phyloP scores from a whole-genome alignment of 495 filamentous ascomycete genomes.

The Penicillium goetzii region DNA sequence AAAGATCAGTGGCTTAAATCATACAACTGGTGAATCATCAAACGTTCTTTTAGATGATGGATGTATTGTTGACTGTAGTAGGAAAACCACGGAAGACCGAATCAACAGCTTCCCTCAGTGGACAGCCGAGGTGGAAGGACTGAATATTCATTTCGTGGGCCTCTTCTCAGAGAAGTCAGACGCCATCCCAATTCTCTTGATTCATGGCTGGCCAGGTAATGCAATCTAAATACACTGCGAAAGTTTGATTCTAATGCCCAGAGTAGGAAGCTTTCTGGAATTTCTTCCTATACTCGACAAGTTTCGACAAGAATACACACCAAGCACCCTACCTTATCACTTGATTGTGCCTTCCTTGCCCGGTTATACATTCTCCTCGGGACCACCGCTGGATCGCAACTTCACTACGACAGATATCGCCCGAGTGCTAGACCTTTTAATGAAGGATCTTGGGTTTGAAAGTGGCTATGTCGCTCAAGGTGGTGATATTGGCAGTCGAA shows the following conservation, averaged over 20 bases:
- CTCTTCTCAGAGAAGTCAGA: constrained; percentile 61
- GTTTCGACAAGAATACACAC: constrained; percentile 55
- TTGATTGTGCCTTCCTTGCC: constrained; percentile 68
- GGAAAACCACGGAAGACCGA: constrained; percentile 55
- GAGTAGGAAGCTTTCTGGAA: constrained; percentile 58
- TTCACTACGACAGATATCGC: constrained; percentile 47
- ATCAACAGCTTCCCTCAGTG: constrained; percentile 71
- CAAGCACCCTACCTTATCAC: constrained; percentile 63
- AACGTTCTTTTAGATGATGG: background rate
- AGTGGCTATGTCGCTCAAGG: constrained; percentile 67
- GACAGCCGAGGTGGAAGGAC: constrained; percentile 51
- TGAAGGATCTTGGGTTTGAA: constrained; percentile 62
- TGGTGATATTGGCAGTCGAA: constrained; percentile 64
- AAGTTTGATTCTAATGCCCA: background rate
- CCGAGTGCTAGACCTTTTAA: constrained; percentile 58
- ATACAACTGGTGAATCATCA: constrained; percentile 47
- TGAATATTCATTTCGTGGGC: constrained; percentile 63
- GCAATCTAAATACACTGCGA: background rate
- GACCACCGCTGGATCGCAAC: constrained; percentile 53
- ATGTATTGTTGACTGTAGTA: constrained; percentile 16
- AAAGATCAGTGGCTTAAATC: constrained; percentile 54
- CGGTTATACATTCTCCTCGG: constrained; percentile 63
- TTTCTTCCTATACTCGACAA: constrained; percentile 54
- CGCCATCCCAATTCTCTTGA: constrained; percentile 63
- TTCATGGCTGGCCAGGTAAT: constrained; percentile 66